These are phyloP conservation scores for Globisporangium nodosum DNA, from an alignment of 352 stramenopile species.

Conservation along the genomic window DNA sequence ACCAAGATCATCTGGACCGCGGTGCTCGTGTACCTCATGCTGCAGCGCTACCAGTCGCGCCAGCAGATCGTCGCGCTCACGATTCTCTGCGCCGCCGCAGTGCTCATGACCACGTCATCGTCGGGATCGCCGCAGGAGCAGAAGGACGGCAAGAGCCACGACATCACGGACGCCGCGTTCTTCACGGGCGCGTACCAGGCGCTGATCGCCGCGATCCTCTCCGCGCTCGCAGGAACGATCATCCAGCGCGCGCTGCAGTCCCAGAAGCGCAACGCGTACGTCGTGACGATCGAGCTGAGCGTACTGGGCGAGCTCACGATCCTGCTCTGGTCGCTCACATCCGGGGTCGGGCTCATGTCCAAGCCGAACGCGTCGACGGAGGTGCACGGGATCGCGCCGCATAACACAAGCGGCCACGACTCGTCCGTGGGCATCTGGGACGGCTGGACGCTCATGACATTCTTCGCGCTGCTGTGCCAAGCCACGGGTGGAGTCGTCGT, in stretches of 20 bases:
- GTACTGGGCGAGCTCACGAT: conserved; percentile 61
- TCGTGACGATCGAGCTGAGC: conserved; percentile 79
- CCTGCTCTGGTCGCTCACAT: conserved; percentile 38
- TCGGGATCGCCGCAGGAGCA: conserved; percentile 8
- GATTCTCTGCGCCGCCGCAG: conserved; percentile 60
- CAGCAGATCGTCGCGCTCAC: conserved; percentile 66
- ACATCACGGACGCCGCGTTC: conserved; percentile 30
- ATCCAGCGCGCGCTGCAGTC: conserved; percentile 70
- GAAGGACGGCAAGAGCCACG: conserved; percentile 1
- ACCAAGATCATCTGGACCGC: conserved; percentile 89
- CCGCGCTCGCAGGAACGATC: conserved; percentile 65
- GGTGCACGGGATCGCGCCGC: conserved; percentile 6
- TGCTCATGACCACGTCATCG: conserved; percentile 65
- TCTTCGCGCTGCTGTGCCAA: conserved; percentile 67
- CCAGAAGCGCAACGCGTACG: conserved; percentile 69
- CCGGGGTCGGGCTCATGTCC: conserved; percentile 11
- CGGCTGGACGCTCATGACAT: conserved; percentile 62
- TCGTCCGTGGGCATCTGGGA: conserved; percentile 35
- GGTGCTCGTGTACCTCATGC: conserved; percentile 72
- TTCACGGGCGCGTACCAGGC: conserved; percentile 73
- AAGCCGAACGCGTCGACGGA: conserved; percentile 11
- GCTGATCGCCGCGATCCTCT: conserved; percentile 65
- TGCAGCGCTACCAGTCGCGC: conserved; percentile 61
- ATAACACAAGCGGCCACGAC: conserved; percentile 8
- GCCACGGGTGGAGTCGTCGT: conserved; percentile 65